Conservation (phyloP, 2,329 filamentous ascomycete genomes). For the Bisporella sp. region DNA sequence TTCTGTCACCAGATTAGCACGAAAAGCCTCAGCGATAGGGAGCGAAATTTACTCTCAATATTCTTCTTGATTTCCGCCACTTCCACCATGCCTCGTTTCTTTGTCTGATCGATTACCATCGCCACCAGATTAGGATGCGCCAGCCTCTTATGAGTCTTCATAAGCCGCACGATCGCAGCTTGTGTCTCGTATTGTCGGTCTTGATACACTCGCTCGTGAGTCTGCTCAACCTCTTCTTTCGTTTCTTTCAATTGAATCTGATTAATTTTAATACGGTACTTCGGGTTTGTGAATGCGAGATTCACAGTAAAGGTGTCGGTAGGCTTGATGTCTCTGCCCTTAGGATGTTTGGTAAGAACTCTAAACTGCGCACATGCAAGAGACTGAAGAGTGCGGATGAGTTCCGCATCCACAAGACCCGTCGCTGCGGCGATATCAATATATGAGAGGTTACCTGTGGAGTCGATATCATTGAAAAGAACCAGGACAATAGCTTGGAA, state of each 20-base stretch:
- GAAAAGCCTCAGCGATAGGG: constrained; percentile 1
- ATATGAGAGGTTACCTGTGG: constrained; percentile 63
- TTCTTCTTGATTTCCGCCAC: constrained; percentile 89
- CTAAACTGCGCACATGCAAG: constrained; percentile 86
- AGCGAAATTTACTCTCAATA: constrained; percentile 68
- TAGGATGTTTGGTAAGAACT: constrained; percentile 79
- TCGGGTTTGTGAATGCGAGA: constrained; percentile 66
- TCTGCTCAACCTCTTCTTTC: constrained; percentile 88
- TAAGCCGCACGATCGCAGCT: constrained; percentile 91
- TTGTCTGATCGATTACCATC: constrained; percentile 88
- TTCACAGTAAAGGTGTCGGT: constrained; percentile 87
- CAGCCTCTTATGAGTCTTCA: constrained; percentile 90
- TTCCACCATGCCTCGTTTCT: constrained; percentile 78
- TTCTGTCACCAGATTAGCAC: constrained; percentile 32
- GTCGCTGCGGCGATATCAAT: constrained; percentile 68
- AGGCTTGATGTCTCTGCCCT: constrained; percentile 68
- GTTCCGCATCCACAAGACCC: constrained; percentile 67
- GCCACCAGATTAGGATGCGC: constrained; percentile 80
- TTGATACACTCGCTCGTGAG: constrained; percentile 80
- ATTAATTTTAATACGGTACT: constrained; percentile 95
- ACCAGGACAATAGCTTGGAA: constrained; percentile 89
- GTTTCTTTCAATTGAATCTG: constrained; percentile 97
- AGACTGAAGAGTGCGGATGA: constrained; percentile 87
- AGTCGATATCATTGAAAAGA: constrained; percentile 70
- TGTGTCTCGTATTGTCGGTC: constrained; percentile 96